A percentile compares a stretch with the other conserved stretches of the same genome.
These are phyloP conservation scores for Suaeda aralocaspica DNA, from an alignment of 148 eudicot species.

Conservation along the genomic window DNA sequence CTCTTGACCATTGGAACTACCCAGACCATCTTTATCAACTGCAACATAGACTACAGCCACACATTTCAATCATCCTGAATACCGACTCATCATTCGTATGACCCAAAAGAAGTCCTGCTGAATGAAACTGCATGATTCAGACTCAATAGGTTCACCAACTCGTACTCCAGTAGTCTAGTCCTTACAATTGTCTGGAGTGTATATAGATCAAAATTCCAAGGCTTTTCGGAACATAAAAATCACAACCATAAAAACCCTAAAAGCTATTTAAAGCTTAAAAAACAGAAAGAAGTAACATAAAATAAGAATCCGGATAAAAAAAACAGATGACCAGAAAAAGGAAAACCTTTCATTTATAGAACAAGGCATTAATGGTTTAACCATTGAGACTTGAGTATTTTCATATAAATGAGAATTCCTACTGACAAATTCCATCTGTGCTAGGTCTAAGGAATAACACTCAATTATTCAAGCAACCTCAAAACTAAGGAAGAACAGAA, in stretches of 20 bases:
- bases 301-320: background rate
- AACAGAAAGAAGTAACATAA: background rate
- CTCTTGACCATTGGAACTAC: background rate
- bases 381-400: background rate
- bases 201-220: too few species aligned
- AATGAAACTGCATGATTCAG: too few species aligned
- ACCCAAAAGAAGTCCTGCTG: too few species aligned
- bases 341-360: background rate
- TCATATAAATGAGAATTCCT: background rate
- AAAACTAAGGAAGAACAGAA: constrained; percentile 4
- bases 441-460: background rate
- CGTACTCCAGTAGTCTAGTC: too few species aligned
- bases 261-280: background rate
- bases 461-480: constrained; percentile 9
- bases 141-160: too few species aligned
- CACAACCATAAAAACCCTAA: too few species aligned
- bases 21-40: background rate
- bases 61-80: background rate
- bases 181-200: too few species aligned
- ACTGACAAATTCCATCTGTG: background rate
- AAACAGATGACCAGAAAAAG: background rate
- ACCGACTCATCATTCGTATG: too few species aligned
- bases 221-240: background rate
- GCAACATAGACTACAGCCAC: background rate
- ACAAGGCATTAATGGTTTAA: background rate